Percentiles rank a stretch among this genome's conserved stretches.
These are phyloP conservation scores for Dendrobium huoshanense DNA, from an alignment of 106 monocot species.

Conservation along the genomic window DNA sequence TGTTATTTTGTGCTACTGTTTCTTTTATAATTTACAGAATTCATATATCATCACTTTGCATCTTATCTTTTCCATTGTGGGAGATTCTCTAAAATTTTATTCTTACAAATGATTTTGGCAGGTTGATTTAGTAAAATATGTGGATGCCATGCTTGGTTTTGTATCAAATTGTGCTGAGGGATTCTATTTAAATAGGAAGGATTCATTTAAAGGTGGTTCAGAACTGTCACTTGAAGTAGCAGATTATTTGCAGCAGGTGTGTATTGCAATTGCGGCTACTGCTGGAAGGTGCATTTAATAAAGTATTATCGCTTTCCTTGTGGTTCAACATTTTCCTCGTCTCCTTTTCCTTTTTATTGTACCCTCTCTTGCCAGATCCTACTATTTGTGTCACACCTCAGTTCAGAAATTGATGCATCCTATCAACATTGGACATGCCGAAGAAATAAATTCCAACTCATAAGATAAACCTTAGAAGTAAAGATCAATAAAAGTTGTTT, in stretches of 20 bases:
- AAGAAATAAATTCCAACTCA: too few species aligned
- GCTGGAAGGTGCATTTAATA: neutral
- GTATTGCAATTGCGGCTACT: neutral
- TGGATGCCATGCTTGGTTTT: slow-evolving; percentile 44
- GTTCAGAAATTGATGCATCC: too few species aligned
- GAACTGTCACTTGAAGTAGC: slow-evolving; percentile 15
- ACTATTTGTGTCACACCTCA: neutral
- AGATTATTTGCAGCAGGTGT: slow-evolving; percentile 41
- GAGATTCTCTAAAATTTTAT: neutral
- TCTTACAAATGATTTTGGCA: slow-evolving; percentile 21
- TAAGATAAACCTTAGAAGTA: too few species aligned
- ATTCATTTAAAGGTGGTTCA: slow-evolving; percentile 4
- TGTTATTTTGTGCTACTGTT: neutral
- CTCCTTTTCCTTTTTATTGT: neutral
- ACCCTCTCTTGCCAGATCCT: neutral
- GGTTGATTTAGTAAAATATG: slow-evolving; percentile 33
- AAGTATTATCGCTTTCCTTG: neutral
- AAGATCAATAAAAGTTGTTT: too few species aligned
- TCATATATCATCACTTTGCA: neutral
- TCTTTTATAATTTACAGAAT: neutral
- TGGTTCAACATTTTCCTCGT: neutral
- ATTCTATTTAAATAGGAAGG: slow-evolving; percentile 8
- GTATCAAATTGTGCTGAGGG: slow-evolving; percentile 27
- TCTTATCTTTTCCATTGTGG: neutral
- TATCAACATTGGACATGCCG: too few species aligned